Conservation (phyloP, 108 stramenopile species). For the Mediolabrus comicus region DNA sequence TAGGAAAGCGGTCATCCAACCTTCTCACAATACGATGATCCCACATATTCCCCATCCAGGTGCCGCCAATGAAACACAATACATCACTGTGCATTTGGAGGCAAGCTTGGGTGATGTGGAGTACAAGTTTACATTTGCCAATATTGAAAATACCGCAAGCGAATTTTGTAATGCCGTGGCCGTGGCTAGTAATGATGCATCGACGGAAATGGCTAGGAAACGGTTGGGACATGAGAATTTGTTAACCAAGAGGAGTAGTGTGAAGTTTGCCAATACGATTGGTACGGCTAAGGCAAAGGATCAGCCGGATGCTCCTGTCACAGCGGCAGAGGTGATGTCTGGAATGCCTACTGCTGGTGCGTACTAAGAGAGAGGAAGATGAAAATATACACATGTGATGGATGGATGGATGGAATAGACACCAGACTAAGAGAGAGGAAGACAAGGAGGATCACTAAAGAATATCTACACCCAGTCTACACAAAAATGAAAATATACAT, state of each 20-base stretch:
- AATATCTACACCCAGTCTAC: no score
- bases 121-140: conserved; percentile 59
- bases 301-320: conserved; percentile 63
- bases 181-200: conserved; percentile 24
- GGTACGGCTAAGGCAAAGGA: conserved; percentile 70
- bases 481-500: no score
- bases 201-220: conserved; percentile 37
- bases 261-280: conserved; percentile 64
- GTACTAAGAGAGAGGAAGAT: no score
- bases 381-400: no score
- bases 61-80: conserved; percentile 10
- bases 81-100: conserved; percentile 50
- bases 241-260: conserved; percentile 54
- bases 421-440: no score
- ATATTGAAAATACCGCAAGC: conserved; percentile 15
- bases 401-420: no score
- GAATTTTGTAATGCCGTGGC: conserved; percentile 50
- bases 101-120: conserved; percentile 75
- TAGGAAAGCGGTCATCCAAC: conserved; percentile 44
- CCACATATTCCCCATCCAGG: conserved; percentile 31
- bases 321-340: conserved; percentile 48
- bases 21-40: conserved; percentile 3
- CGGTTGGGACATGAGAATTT: conserved; percentile 74
- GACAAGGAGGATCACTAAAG: no score
- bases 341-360: conserved; percentile 27